Base-by-base conservation (phyloP, 148 eudicot species). In the Persicaria maculosa region DNA sequence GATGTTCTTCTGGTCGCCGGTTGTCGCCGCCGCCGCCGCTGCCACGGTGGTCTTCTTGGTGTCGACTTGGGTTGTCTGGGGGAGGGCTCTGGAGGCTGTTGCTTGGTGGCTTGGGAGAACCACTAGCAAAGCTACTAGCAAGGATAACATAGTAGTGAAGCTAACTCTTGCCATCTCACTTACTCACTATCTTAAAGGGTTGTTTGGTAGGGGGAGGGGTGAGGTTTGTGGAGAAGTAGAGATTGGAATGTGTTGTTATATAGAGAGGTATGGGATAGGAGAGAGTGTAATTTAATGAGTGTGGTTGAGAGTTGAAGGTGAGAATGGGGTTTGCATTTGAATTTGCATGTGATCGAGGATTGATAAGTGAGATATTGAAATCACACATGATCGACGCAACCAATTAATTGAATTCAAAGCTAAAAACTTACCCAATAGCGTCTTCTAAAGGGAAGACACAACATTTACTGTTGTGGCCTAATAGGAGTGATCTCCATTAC, bases 1-100 rank as follows among this genome's bases (percentile, higher is more conserved):
- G 20, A 81, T 22, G 59, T 83, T 85, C 80, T 85, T 83, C 57
- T 85, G 75, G 74, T 79, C 86, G 2, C 12, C 5, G 44, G 36
- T 22, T 22, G 25, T 22, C 0, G 22, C 62, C 5, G 31, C 4
- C 19, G 7, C 9, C 10, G 36, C 68, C 14, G 14, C 12, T 6
- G 64, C 36, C 47, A 71, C 55, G 55, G 73, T 14, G 36, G 73
- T 20, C 36, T 47, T 48, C 40, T 47, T 71, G 55, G 73, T 22
- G 73, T 71, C 43, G 6, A 71, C 43, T 4, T 4, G 17, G 16
- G 74, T 10, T 44, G 58, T 72, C 22, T 72, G 16, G 2, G 55
- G 45, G 54, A 47, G 59, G 55, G 1, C 50, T 48, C 55, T 47
- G n/a, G 74, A 48, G 22, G 17, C 55, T 0, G 8, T 8, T 2